Evolutionary conservation across 108 stramenopile genomes (phyloP).

Genomic region (Nannochloropsis salina): DNA sequence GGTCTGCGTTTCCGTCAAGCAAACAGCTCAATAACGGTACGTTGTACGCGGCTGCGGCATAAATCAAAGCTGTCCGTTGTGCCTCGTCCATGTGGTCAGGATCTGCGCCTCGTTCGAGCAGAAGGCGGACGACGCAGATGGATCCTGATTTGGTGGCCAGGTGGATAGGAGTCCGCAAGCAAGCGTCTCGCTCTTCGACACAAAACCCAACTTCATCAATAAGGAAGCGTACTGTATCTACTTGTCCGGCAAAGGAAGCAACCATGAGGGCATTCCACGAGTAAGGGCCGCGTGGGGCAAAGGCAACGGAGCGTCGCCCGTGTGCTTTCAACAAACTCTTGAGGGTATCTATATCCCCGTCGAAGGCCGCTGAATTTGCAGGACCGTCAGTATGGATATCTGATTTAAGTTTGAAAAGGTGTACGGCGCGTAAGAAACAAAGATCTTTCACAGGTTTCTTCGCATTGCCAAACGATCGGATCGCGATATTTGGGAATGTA

Average conservation of each 20-base stretch:
- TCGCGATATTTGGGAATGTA: too few relatives aligned
- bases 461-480: too few relatives aligned
- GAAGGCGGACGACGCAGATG: not conserved
- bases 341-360: not conserved
- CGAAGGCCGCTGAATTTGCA: not conserved
- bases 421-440: too few relatives aligned
- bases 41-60: not conserved
- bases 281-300: not conserved
- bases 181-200: not conserved
- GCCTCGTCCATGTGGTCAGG: not conserved
- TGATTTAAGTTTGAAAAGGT: not conserved
- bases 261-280: not conserved
- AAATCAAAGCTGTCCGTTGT: not conserved
- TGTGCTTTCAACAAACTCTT: not conserved
- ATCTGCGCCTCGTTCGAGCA: conserved; percentile 3
- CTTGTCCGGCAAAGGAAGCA: not conserved
- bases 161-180: not conserved
- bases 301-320: not conserved
- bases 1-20: not conserved
- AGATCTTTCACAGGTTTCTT: too few relatives aligned
- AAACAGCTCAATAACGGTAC: conserved; percentile 14
- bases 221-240: not conserved
- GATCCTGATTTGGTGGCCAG: not conserved
- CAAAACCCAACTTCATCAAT: not conserved
- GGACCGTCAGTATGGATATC: not conserved